These are phyloP conservation scores for Exophiala aquamarina DNA, from an alignment of 2,329 filamentous ascomycete genomes.

Conservation along the genomic window DNA sequence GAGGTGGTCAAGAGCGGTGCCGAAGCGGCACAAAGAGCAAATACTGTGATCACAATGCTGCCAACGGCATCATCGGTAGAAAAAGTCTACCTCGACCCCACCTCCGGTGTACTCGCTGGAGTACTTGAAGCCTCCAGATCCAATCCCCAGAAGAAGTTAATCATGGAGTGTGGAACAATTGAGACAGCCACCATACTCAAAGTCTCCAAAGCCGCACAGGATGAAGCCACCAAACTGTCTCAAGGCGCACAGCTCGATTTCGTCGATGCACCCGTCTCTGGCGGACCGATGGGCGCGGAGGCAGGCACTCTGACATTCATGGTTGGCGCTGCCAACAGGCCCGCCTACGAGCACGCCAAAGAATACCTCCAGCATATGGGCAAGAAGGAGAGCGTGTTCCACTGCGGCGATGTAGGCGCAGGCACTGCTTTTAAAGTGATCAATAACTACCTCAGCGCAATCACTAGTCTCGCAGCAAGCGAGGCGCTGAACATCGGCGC, in stretches of 20 bases:
- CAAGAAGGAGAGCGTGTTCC: constrained; percentile 51
- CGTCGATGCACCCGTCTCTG: constrained; percentile 56
- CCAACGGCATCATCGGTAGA: constrained; percentile 54
- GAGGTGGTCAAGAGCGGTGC: constrained; percentile 38
- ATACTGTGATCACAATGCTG: constrained; percentile 54
- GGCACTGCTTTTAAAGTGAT: constrained; percentile 34
- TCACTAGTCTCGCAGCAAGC: constrained; percentile 28
- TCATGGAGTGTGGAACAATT: constrained; percentile 57
- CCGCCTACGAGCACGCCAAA: constrained; percentile 41
- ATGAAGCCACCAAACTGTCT: constrained; percentile 16
- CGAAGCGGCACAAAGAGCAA: constrained; percentile 42
- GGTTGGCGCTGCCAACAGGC: constrained; percentile 48
- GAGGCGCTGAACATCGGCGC: constrained; percentile 33
- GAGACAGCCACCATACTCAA: constrained; percentile 52
- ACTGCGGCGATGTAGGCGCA: constrained; percentile 31
- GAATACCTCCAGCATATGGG: constrained; percentile 39
- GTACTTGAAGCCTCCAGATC: constrained; percentile 36
- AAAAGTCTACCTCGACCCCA: constrained; percentile 49
- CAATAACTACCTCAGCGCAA: constrained; percentile 33
- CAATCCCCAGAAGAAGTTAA: constrained; percentile 46
- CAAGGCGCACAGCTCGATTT: constrained; percentile 39
- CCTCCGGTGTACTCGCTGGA: constrained; percentile 38
- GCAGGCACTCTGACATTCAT: constrained; percentile 57
- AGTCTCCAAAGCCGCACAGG: constrained; percentile 38
- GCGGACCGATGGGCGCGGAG: constrained; percentile 53